Evolutionary conservation across 2,329 filamentous ascomycete genomes (phyloP).

Genomic region (Fusarium hainanense): DNA sequence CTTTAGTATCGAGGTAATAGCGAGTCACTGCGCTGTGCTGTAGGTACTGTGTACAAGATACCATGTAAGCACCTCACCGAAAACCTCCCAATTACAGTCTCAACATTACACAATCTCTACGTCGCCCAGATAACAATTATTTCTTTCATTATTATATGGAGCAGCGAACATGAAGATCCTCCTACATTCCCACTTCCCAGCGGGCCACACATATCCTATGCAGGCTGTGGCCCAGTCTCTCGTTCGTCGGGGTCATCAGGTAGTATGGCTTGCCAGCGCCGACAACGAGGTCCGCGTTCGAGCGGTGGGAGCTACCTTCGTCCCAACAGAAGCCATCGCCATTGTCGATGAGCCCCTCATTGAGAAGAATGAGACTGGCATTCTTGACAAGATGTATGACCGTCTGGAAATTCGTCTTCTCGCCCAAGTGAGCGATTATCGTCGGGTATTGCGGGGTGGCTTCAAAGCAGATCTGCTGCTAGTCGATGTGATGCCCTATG

Average conservation of each 20-base stretch:
- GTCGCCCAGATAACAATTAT: background rate
- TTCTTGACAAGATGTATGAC: conserved; percentile 47
- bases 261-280: conserved; percentile 53
- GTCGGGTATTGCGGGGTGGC: conserved; percentile 42
- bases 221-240: conserved; percentile 54
- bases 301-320: conserved; percentile 51
- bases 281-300: conserved; percentile 50
- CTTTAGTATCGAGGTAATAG: background rate
- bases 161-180: conserved; percentile 51
- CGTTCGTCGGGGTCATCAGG: conserved; percentile 52
- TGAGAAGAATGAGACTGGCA: conserved; percentile 44
- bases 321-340: conserved; percentile 48
- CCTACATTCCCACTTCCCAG: conserved; percentile 54
- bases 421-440: conserved; percentile 53
- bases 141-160: background rate
- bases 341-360: conserved; percentile 49
- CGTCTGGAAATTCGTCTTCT: conserved; percentile 46
- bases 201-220: conserved; percentile 55
- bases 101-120: background rate
- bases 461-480: conserved; percentile 50
- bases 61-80: conserved; percentile 5
- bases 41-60: background rate
- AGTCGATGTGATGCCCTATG: conserved; percentile 54
- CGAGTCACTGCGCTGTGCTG: background rate
- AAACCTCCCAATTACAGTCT: background rate